These are phyloP conservation scores for Amanita phalloides DNA, from an alignment of 768 basidiomycete species.

Conservation along the genomic window DNA sequence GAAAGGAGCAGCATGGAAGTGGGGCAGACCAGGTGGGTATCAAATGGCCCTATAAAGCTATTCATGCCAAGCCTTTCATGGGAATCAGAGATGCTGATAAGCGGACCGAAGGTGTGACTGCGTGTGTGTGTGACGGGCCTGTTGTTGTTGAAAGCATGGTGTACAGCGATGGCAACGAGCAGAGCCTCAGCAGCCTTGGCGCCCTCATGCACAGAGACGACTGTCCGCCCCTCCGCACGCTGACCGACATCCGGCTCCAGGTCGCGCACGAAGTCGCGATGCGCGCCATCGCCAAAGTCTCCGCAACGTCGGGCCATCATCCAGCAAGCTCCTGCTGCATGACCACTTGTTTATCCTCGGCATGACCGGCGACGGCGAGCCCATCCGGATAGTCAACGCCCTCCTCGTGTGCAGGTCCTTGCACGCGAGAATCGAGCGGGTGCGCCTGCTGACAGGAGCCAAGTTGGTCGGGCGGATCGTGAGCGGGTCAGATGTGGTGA, in stretches of 20 bases:
- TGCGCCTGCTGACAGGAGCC: slow-evolving; percentile 49
- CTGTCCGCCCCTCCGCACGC: slow-evolving; percentile 15
- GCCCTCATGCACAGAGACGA: neutral
- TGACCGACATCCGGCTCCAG: slow-evolving; percentile 40
- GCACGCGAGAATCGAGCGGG: slow-evolving; percentile 49
- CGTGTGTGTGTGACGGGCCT: too few species aligned
- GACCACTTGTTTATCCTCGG: slow-evolving; percentile 46
- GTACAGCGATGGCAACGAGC: neutral
- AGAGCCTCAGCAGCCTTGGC: neutral
- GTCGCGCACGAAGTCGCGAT: slow-evolving; percentile 40
- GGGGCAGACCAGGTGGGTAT: neutral
- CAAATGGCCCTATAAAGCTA: neutral
- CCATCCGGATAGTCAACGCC: slow-evolving; percentile 22
- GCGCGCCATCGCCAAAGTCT: slow-evolving; percentile 35
- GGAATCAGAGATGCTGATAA: too few species aligned
- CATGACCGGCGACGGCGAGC: slow-evolving; percentile 24
- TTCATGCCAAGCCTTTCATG: neutral
- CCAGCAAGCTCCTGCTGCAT: slow-evolving; percentile 25
- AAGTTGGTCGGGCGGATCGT: slow-evolving; percentile 61
- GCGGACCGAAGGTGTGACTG: too few species aligned
- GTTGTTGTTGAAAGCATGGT: neutral
- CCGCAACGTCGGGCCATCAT: slow-evolving; percentile 37
- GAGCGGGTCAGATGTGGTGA: slow-evolving; percentile 19
- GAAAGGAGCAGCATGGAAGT: neutral
- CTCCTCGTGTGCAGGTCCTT: slow-evolving; percentile 52